Evolutionary conservation across 345 rosid genomes (phyloP), one percentile per base, ranked within the genome.

Genomic region (Gossypium ekmanianum): DNA sequence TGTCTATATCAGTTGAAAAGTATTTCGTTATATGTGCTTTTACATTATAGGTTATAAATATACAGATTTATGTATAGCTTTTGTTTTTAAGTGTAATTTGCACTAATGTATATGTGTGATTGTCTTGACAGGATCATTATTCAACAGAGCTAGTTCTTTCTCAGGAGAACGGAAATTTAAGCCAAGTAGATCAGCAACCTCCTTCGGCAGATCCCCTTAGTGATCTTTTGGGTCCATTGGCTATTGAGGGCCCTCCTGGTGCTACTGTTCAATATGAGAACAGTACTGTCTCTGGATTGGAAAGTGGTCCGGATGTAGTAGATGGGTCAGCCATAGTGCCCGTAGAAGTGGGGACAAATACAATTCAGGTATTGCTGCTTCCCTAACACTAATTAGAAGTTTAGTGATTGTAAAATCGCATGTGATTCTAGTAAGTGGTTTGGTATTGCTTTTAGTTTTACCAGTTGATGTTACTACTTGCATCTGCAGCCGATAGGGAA

Each of bases 271-370:
- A 83, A 71, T 78, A 82, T 75, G 91, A 86, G 73, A 90, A 80
- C 47, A 85, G 74, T 83, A 76, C 78, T 34, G 41, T 76, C 18
- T 73, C 81, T 45, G 87, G 90, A 73, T 34, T 59, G 63, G 91
- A 79, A 81, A 87, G 88, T 75, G 79, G 74, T 79, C 85, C 83
- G 22, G 80, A 81, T 82, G 88, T 80, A 24, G 87, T 74, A 54
- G 94, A 84, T 87, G 86, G 80, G 81, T 79, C 91, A 11, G 98
- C 99, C 77, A 87, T 96, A 44, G 98, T 93, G 71, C 97, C 97
- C 74, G 86, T 93, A 74, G 93, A 69, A 74, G 91, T 79, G 68
- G 87, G 85, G 79, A 17, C 85, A 75, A 89, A 83, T 81, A 74
- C 84, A 74, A 89, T 93, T 61, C 92, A 93, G 98, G 99, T 92